Base-by-base conservation (phyloP, 2,329 filamentous ascomycete genomes). In the Aureobasidium sp. region DNA sequence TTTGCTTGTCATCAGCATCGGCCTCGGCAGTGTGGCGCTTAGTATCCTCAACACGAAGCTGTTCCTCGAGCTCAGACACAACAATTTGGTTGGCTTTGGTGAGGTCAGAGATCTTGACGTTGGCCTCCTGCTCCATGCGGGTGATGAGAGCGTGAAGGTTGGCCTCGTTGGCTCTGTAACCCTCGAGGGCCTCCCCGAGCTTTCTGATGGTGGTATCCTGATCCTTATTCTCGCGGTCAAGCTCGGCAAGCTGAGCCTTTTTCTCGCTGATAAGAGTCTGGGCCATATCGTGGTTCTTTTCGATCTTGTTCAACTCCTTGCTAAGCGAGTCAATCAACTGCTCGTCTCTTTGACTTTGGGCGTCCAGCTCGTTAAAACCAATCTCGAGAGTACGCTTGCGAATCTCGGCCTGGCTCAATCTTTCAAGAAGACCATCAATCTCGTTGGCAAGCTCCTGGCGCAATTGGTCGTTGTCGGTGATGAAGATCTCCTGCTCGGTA, bases 121-220 rank as follows among this genome's bases (percentile, higher is more conserved):
- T 64, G 60, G 78, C 74, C 33, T 76, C 71, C 14, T 71, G 64
- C 64, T 79, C 76, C 64, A 78, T 74, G 4, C 66, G 67, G 2
- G 67, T 70, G 42, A 78, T 73, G 8, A 77, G 71, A 19, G 66
- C 63, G 5, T 73, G 72, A 39, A 77, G 67, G 15, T 69, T 68
- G 24, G 70, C 66, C 54, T 78, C 72, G 35, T 79, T 75, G 11
- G 65, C 63, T 33, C 71, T 72, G 64, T 77, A 79, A 14, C 68
- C 68, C 15, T 76, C 69, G 37, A 79, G 66, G 11, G 73, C 72
- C 17, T 68, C 64, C 9, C 70, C 70, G n/a, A 79, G 69, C 27
- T 71, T 73, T 22, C 73, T 69, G 14, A 76, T 63, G 27, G 67
- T 69, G 9, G 64, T 70, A n/a, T 74, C 70, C 40, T 74, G 71